phyloP scores from a whole-genome alignment of 352 stramenopile species.

The Phytophthora sp. region DNA sequence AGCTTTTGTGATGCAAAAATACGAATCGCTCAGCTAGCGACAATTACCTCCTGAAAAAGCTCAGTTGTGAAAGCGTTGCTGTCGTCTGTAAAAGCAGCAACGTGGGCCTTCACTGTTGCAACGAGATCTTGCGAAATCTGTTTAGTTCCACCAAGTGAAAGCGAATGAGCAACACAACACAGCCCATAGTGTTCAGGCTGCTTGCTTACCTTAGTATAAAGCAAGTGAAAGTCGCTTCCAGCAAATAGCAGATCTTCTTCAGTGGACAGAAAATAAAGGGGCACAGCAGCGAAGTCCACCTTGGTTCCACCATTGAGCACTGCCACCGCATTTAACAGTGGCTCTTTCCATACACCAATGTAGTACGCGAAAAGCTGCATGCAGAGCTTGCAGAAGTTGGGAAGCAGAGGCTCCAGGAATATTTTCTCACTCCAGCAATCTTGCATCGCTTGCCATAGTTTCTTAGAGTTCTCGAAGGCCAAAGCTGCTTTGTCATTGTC shows the following conservation, averaged over 20 bases:
- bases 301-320: slow-evolving; percentile 55
- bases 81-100: slow-evolving; percentile 56
- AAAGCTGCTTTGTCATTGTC: slow-evolving; percentile 14
- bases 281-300: slow-evolving; percentile 45
- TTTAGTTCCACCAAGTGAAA: too few species aligned
- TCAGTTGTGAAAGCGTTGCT: slow-evolving; percentile 50
- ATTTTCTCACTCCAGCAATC: slow-evolving; percentile 68
- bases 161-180: too few species aligned
- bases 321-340: slow-evolving; percentile 49
- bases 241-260: slow-evolving; percentile 77
- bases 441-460: slow-evolving; percentile 51
- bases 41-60: slow-evolving; percentile 48
- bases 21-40: neutral
- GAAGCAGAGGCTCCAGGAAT: slow-evolving; percentile 61
- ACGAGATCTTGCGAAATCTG: slow-evolving; percentile 66
- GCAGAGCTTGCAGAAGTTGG: slow-evolving; percentile 73
- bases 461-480: slow-evolving; percentile 58
- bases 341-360: slow-evolving; percentile 57
- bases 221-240: slow-evolving; percentile 75
- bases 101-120: slow-evolving; percentile 30
- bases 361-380: slow-evolving; percentile 76
- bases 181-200: too few species aligned
- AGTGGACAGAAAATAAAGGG: slow-evolving; percentile 49
- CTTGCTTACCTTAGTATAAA: slow-evolving; percentile 63
- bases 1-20: neutral